Evolutionary conservation across 257 asterid genomes (phyloP).

Genomic region (Buddleja alternifolia): DNA sequence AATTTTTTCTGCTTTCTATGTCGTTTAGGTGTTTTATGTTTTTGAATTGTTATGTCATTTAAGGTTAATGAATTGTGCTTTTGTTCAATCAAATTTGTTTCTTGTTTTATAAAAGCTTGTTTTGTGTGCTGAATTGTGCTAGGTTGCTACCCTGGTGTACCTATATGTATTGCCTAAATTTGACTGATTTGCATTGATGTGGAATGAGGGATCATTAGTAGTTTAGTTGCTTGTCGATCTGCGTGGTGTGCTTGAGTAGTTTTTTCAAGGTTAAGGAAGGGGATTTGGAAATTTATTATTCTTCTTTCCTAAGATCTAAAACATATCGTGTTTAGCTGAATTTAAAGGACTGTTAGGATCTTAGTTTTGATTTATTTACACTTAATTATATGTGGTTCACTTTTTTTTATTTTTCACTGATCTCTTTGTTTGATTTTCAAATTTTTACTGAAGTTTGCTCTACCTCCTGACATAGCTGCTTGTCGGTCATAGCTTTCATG

Average conservation of each 20-base stretch:
- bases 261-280: neutral
- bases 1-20: neutral
- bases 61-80: too few species aligned
- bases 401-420: neutral
- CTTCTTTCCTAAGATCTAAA: neutral
- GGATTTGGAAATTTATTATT: neutral
- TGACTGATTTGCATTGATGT: slow-evolving; percentile 2
- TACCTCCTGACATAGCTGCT: too few species aligned
- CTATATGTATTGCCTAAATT: slow-evolving; percentile 1
- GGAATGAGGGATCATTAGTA: neutral
- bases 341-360: neutral
- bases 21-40: neutral
- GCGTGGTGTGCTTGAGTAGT: neutral
- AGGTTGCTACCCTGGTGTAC: neutral
- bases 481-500: too few species aligned
- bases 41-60: neutral
- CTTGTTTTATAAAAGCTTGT: neutral
- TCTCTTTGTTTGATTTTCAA: neutral
- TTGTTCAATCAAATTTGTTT: too few species aligned
- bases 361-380: neutral
- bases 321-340: neutral
- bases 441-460: too few species aligned
- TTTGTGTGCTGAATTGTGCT: neutral
- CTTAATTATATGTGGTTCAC: neutral
- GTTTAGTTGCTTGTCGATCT: neutral